Conservation (phyloP, 257 asterid species). For the Salvia hispanica region DNA sequence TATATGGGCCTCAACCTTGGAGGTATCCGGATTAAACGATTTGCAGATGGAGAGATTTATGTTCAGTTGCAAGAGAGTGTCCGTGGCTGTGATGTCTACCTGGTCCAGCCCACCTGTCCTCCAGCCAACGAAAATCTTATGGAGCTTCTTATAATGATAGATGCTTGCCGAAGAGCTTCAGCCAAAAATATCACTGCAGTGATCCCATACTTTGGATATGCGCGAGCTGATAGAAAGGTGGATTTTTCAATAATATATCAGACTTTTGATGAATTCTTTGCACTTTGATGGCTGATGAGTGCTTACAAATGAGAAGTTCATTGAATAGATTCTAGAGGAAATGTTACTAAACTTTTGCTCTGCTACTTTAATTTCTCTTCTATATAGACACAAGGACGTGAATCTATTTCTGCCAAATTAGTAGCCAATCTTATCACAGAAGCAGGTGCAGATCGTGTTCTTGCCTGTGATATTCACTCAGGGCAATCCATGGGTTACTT, state of each 20-base stretch:
- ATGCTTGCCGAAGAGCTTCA: slow-evolving; percentile 95
- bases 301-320: slow-evolving; percentile 8
- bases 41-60: too few species aligned
- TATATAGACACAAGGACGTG: slow-evolving; percentile 86
- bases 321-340: not conserved
- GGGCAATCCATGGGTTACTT: slow-evolving; percentile 96
- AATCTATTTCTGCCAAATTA: slow-evolving; percentile 86
- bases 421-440: slow-evolving; percentile 88
- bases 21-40: slow-evolving; percentile 41
- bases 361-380: slow-evolving; percentile 14
- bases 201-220: slow-evolving; percentile 91
- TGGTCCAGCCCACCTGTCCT: slow-evolving; percentile 85
- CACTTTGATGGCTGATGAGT: slow-evolving; percentile 6
- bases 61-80: too few species aligned
- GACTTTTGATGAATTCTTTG: slow-evolving; percentile 4
- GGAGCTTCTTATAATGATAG: slow-evolving; percentile 92
- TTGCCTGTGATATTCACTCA: slow-evolving; percentile 94
- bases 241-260: slow-evolving; percentile 22
- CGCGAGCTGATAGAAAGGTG: slow-evolving; percentile 93
- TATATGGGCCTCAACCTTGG: slow-evolving; percentile 89
- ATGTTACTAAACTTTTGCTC: not conserved
- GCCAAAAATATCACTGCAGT: slow-evolving; percentile 88
- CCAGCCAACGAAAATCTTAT: slow-evolving; percentile 89
- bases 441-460: slow-evolving; percentile 92
- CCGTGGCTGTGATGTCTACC: slow-evolving; percentile 80